These are phyloP conservation scores for Omphalotus guepiniiformis DNA, from an alignment of 768 basidiomycete genomes.

Conservation along the genomic window DNA sequence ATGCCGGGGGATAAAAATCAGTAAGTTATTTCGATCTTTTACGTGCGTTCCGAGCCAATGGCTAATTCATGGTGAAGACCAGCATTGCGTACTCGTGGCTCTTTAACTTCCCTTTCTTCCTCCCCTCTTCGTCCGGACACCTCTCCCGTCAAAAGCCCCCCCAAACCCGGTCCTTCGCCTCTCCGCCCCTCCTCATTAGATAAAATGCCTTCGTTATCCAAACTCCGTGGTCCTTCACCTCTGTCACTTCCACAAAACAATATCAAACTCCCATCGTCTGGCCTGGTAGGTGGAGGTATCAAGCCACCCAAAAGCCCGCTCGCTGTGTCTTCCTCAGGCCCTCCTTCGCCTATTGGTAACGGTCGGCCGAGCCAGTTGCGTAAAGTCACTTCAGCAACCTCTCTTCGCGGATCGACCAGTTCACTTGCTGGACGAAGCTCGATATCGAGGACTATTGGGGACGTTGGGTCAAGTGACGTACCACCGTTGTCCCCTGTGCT, in stretches of 20 bases:
- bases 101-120: conserved; percentile 6
- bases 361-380: background rate
- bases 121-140: conserved; percentile 5
- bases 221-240: conserved; percentile 2
- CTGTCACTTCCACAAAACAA: conserved; percentile 1
- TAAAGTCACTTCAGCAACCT: conserved; percentile 6
- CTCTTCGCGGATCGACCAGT: background rate
- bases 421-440: background rate
- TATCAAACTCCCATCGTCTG: background rate
- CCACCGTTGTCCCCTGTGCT: background rate
- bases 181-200: conserved; percentile 8
- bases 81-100: conserved; percentile 26
- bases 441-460: background rate
- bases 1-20: too few relatives aligned
- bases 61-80: background rate
- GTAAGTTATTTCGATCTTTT: background rate
- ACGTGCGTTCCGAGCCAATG: background rate
- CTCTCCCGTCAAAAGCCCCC: conserved; percentile 1
- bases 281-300: background rate
- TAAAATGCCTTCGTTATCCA: conserved; percentile 5
- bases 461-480: background rate
- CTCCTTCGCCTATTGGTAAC: background rate
- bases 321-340: background rate
- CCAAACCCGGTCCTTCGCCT: background rate
- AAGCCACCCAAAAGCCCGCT: conserved; percentile 5